phyloP scores from a whole-genome alignment of 2,329 filamentous ascomycete species.

The Cercospora sojina region DNA sequence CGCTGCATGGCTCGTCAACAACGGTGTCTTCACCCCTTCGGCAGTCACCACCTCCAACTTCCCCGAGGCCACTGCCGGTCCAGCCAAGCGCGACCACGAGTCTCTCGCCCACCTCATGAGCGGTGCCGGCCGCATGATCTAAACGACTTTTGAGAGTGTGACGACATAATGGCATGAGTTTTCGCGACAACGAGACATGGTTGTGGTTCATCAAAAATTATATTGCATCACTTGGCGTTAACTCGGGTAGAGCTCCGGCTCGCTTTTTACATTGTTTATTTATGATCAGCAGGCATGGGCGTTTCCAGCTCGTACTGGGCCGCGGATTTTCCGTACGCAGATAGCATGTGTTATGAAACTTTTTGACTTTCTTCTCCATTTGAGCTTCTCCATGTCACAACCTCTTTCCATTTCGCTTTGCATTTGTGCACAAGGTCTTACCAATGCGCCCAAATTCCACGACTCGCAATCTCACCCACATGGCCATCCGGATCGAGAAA shows the following conservation, averaged over 20 bases:
- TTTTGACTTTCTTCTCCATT: not conserved
- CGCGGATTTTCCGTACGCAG: not conserved
- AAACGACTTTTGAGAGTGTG: not conserved
- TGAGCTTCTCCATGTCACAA: too few relatives aligned
- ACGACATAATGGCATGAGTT: conserved; percentile 1
- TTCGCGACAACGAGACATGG: not conserved
- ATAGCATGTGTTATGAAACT: conserved; percentile 3
- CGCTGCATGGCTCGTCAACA: conserved; percentile 35
- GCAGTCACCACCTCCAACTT: conserved; percentile 24
- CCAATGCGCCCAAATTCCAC: conserved; percentile 18
- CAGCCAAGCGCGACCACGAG: conserved; percentile 14
- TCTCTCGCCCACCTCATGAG: conserved; percentile 6
- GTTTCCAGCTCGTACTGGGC: not conserved
- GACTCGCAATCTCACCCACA: conserved; percentile 20
- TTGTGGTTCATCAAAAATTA: not conserved
- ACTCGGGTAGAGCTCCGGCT: not conserved
- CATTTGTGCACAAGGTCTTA: not conserved
- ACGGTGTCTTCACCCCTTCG: conserved; percentile 31
- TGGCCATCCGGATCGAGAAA: conserved; percentile 21
- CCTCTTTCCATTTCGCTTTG: not conserved
- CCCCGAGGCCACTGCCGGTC: conserved; percentile 17
- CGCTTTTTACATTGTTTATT: not conserved
- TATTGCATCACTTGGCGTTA: conserved; percentile 4
- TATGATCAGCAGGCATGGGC: not conserved
- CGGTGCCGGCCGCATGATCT: conserved; percentile 12